Conservation (phyloP, 1,284 basidiomycete genomes). For the Marasmius tenuissimus region DNA sequence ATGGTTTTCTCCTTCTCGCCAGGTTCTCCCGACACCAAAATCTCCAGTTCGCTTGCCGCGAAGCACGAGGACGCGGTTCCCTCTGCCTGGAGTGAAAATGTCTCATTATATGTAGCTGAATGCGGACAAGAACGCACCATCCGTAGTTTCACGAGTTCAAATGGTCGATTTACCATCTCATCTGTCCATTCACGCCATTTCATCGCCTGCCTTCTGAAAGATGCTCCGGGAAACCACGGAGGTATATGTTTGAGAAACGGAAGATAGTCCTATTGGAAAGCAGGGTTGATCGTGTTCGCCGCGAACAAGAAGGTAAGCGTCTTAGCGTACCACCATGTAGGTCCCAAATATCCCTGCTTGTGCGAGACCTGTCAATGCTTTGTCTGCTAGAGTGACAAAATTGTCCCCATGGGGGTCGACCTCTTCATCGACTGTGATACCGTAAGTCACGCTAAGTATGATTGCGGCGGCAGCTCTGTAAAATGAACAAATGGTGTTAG, state of each 20-base stretch:
- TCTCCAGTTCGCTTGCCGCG: conserved; percentile 37
- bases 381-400: conserved; percentile 44
- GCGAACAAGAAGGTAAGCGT: conserved; percentile 10
- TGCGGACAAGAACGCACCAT: conserved; percentile 22
- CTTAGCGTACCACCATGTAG: conserved; percentile 36
- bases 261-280: conserved; percentile 31
- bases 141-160: conserved; percentile 34
- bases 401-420: conserved; percentile 37
- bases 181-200: conserved; percentile 35
- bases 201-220: conserved; percentile 37
- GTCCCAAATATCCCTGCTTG: conserved; percentile 41
- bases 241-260: conserved; percentile 38
- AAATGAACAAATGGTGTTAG: not conserved
- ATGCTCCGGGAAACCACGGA: conserved; percentile 35
- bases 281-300: conserved; percentile 12
- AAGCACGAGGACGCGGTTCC: conserved; percentile 33
- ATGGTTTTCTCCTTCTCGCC: conserved; percentile 32
- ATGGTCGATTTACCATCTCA: conserved; percentile 42
- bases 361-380: conserved; percentile 32
- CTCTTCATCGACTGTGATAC: conserved; percentile 31
- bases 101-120: not conserved
- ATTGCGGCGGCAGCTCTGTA: conserved; percentile 36
- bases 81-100: conserved; percentile 16
- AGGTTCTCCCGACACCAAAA: conserved; percentile 22
- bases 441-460: conserved; percentile 39